Conservation (phyloP, 2,329 filamentous ascomycete species). For the Amesomyces nigricolor region DNA sequence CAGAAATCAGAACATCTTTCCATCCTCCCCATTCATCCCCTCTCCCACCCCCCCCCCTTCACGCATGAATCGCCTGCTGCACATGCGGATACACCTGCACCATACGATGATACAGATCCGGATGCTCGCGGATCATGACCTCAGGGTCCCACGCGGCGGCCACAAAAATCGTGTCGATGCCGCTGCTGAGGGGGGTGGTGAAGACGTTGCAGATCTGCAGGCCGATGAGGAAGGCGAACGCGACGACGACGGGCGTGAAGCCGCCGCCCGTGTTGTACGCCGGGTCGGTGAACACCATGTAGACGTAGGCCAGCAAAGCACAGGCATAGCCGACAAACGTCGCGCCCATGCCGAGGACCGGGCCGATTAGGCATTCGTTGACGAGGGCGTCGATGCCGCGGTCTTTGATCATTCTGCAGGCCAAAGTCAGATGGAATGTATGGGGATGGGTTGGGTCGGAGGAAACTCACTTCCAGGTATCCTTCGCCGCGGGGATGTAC, state of each 20-base stretch:
- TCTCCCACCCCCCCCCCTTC: not conserved
- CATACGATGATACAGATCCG: constrained; percentile 74
- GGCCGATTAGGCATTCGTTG: constrained; percentile 78
- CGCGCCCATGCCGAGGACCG: constrained; percentile 69
- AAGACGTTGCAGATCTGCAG: constrained; percentile 87
- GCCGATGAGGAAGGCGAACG: constrained; percentile 83
- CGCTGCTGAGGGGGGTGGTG: constrained; percentile 78
- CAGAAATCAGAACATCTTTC: too few relatives aligned
- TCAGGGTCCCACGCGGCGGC: constrained; percentile 64
- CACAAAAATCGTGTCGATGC: constrained; percentile 90
- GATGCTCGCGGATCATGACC: constrained; percentile 73
- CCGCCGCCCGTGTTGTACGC: constrained; percentile 63
- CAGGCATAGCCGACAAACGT: constrained; percentile 80
- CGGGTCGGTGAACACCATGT: constrained; percentile 75
- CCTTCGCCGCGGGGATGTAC: constrained; percentile 81
- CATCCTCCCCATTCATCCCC: not conserved
- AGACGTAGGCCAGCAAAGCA: constrained; percentile 78
- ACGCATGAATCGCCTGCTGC: constrained; percentile 70
- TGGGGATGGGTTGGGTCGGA: not conserved
- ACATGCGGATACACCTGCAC: constrained; percentile 77
- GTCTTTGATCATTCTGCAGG: constrained; percentile 69
- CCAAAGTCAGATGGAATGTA: constrained; percentile 9
- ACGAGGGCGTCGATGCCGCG: constrained; percentile 85
- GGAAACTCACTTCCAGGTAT: constrained; percentile 64
- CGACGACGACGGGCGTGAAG: constrained; percentile 73